Conservation (phyloP, 1,139 yeast genomes). For the Magnusiomyces tetraspermus region DNA sequence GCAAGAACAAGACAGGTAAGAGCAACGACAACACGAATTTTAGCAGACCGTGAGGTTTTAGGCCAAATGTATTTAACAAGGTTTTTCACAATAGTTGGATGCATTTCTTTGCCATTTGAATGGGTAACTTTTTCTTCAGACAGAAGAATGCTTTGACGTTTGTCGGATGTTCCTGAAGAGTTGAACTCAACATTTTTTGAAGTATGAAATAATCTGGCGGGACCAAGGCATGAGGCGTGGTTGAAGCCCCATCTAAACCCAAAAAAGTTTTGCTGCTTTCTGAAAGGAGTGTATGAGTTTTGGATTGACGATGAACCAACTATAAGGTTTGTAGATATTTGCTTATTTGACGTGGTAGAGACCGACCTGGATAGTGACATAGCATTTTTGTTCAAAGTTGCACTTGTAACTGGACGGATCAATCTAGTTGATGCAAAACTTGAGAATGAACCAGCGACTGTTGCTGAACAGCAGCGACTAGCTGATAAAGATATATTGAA, state of each 20-base stretch:
- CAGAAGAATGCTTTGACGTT: conserved; percentile 9
- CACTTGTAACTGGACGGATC: neutral
- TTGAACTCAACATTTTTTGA: conserved; percentile 1
- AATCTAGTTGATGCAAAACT: neutral
- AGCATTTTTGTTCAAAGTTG: neutral
- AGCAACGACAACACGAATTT: conserved; percentile 68
- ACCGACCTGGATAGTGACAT: neutral
- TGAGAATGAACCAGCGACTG: neutral
- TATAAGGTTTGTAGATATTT: neutral
- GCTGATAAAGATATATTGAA: neutral
- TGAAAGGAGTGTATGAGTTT: neutral
- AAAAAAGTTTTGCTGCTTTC: neutral
- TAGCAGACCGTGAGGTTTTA: conserved; percentile 54
- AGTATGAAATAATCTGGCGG: neutral
- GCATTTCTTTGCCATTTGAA: conserved; percentile 15
- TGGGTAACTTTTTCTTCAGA: conserved; percentile 9
- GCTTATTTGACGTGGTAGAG: neutral
- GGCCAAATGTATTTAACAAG: conserved; percentile 86
- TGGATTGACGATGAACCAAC: neutral
- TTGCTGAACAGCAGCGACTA: neutral
- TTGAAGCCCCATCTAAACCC: neutral
- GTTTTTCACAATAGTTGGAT: conserved; percentile 25
- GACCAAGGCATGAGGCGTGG: neutral
- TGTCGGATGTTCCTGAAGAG: conserved; percentile 10
- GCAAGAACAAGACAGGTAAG: conserved; percentile 63